These are phyloP conservation scores for Nicotiana obtusifolia DNA, from an alignment of 257 asterid genomes.

Conservation along the genomic window DNA sequence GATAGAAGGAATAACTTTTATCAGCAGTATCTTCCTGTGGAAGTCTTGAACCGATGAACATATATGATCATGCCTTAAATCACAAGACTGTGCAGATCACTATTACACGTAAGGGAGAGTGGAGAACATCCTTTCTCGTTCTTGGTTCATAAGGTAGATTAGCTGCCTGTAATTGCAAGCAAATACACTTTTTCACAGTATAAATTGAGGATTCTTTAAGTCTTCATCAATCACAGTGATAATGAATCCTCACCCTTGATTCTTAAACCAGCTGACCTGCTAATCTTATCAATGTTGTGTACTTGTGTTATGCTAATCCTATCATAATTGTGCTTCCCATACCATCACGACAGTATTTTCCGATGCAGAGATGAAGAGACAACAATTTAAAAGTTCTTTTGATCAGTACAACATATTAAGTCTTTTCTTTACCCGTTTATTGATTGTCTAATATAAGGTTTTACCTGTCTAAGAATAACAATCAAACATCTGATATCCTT, in stretches of 20 bases:
- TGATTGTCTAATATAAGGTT: neutral
- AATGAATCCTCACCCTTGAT: neutral
- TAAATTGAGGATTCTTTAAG: neutral
- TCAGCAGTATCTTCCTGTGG: neutral
- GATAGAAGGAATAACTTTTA: neutral
- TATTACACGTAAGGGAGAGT: neutral
- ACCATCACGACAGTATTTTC: neutral
- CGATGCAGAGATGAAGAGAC: neutral
- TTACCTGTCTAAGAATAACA: slow-evolving; percentile 88
- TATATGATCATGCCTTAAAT: neutral
- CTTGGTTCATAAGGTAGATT: neutral
- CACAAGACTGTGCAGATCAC: neutral
- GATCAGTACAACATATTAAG: neutral
- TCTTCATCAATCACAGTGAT: neutral
- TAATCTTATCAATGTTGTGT: neutral
- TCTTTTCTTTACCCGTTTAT: neutral
- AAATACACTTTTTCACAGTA: neutral
- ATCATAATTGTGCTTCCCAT: neutral
- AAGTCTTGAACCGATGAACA: neutral
- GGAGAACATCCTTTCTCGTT: neutral
- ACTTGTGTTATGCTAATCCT: neutral
- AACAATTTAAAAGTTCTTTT: slow-evolving; percentile 1
- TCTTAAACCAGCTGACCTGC: neutral
- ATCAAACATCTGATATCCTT: slow-evolving; percentile 74
- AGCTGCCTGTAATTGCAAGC: neutral